Evolutionary conservation across 1,284 basidiomycete genomes (phyloP).

Genomic region (Melampsora occidentalis): DNA sequence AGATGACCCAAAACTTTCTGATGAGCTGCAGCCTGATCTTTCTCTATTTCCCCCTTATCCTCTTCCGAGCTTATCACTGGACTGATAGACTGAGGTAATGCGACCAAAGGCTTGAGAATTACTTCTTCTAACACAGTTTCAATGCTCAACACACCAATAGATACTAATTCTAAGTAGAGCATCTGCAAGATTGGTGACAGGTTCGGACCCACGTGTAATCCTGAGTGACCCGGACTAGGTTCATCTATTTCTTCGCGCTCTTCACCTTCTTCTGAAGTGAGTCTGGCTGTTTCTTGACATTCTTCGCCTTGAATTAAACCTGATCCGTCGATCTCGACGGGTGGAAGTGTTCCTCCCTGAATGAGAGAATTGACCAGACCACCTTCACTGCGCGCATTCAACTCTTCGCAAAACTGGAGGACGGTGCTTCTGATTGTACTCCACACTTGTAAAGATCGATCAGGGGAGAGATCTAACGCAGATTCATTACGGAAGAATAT

Average conservation of each 20-base stretch:
- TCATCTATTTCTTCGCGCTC: slow-evolving; percentile 26
- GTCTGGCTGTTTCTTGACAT: not conserved
- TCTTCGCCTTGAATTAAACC: too few species aligned
- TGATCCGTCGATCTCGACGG: not conserved
- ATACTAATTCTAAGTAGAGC: slow-evolving; percentile 31
- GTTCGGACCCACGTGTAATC: slow-evolving; percentile 18
- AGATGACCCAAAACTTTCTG: not conserved
- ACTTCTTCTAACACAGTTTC: slow-evolving; percentile 35
- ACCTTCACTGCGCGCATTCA: slow-evolving; percentile 33
- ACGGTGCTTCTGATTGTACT: slow-evolving; percentile 10
- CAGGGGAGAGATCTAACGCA: not conserved
- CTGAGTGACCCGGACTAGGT: slow-evolving; percentile 8
- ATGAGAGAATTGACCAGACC: slow-evolving; percentile 22
- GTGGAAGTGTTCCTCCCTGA: slow-evolving; percentile 18
- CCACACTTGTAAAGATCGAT: slow-evolving; percentile 10
- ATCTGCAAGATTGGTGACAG: slow-evolving; percentile 22
- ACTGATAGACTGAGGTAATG: not conserved
- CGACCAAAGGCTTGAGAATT: slow-evolving; percentile 17
- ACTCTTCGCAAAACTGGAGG: slow-evolving; percentile 39
- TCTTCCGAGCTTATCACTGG: not conserved
- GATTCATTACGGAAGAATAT: slow-evolving; percentile 17
- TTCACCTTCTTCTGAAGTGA: slow-evolving; percentile 29
- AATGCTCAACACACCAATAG: slow-evolving; percentile 31
- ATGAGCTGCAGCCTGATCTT: not conserved
- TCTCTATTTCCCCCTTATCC: not conserved